Conservation (phyloP, 805 yeast genomes). For the Cyberlindnera petersonii region DNA sequence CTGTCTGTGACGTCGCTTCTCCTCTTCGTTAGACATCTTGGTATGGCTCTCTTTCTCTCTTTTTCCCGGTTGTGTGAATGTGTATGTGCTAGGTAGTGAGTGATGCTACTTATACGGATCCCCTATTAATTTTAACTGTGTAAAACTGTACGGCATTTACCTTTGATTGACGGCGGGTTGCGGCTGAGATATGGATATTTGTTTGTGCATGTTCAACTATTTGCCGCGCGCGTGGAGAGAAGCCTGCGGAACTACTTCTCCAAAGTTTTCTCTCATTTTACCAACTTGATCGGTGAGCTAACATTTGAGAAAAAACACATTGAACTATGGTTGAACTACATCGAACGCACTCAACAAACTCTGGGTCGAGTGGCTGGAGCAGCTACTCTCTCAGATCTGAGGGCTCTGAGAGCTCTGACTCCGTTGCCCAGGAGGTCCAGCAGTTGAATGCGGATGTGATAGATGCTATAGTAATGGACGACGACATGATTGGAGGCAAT, state of each 20-base stretch:
- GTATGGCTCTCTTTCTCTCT: background rate
- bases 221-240: too few relatives aligned
- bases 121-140: too few relatives aligned
- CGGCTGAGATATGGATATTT: too few relatives aligned
- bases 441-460: conserved; percentile 17
- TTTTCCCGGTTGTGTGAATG: background rate
- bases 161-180: too few relatives aligned
- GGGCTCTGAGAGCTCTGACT: conserved; percentile 1
- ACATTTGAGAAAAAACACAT: too few relatives aligned
- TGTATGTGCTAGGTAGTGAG: too few relatives aligned
- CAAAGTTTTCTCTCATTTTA: too few relatives aligned
- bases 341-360: background rate
- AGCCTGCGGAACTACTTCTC: too few relatives aligned
- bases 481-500: conserved; percentile 13
- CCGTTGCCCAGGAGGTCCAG: conserved; percentile 16
- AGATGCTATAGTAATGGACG: conserved; percentile 9
- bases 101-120: too few relatives aligned
- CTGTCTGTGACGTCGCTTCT: conserved; percentile 5
- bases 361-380: background rate
- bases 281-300: too few relatives aligned
- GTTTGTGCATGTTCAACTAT: too few relatives aligned
- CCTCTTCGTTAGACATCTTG: background rate
- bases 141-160: too few relatives aligned
- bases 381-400: conserved; percentile 7
- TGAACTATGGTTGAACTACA: background rate